phyloP scores from a whole-genome alignment of 371 early-diverging fungal genomes.

The Saksenaea oblongispora region DNA sequence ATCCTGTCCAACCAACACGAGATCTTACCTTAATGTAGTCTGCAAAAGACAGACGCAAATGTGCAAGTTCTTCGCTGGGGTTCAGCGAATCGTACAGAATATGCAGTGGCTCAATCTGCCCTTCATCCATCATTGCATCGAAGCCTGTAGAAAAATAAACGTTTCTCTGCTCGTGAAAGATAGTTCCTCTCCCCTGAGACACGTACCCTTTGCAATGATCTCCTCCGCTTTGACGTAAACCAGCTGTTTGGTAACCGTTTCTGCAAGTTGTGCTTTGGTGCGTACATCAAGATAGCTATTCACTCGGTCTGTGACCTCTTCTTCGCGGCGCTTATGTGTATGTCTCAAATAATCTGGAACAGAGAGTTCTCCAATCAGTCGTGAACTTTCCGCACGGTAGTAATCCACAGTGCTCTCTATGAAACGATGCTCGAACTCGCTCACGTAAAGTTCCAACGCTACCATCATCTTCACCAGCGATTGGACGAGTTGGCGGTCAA shows the following conservation, averaged over 20 bases:
- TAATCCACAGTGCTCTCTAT: constrained; percentile 64
- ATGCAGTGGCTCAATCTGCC: constrained; percentile 58
- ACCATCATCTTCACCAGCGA: constrained; percentile 76
- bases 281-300: constrained; percentile 69
- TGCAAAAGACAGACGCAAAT: constrained; percentile 29
- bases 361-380: constrained; percentile 42
- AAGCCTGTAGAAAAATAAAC: constrained; percentile 53
- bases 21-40: constrained; percentile 34
- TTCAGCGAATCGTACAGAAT: constrained; percentile 47
- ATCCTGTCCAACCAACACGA: neutral
- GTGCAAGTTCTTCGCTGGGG: constrained; percentile 9
- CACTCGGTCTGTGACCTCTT: constrained; percentile 64
- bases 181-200: no score
- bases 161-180: neutral
- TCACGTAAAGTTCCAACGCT: constrained; percentile 73
- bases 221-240: constrained; percentile 60
- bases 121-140: constrained; percentile 63
- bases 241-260: constrained; percentile 64
- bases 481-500: constrained; percentile 59
- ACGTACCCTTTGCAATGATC: constrained; percentile 64
- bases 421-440: constrained; percentile 70
- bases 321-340: constrained; percentile 61
- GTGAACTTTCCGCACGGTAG: constrained; percentile 68
- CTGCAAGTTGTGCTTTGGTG: constrained; percentile 58
- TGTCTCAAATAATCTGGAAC: constrained; percentile 68